Conservation (phyloP, 106 monocot species). For the Acorus gramineus region DNA sequence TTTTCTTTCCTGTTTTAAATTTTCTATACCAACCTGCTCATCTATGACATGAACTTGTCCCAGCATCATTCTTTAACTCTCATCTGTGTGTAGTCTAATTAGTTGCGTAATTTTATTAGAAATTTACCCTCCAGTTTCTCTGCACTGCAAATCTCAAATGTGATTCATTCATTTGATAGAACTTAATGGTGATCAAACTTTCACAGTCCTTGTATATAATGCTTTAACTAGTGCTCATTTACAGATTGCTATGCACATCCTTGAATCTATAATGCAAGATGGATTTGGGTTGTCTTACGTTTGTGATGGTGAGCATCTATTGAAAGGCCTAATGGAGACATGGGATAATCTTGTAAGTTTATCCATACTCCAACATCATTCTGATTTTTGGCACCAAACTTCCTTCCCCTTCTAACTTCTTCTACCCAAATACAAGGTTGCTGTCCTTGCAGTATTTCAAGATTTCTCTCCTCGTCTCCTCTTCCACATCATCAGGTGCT, state of each 20-base stretch:
- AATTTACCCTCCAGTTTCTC: too few relatives aligned
- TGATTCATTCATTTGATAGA: too few relatives aligned
- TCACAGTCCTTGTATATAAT: too few relatives aligned
- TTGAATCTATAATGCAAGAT: conserved; percentile 39
- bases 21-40: too few relatives aligned
- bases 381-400: too few relatives aligned
- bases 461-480: conserved; percentile 49
- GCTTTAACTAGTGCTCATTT: not conserved
- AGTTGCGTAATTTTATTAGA: too few relatives aligned
- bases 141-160: too few relatives aligned
- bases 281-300: conserved; percentile 23
- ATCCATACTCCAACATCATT: not conserved
- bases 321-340: conserved; percentile 18
- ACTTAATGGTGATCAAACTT: too few relatives aligned
- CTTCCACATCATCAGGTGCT: conserved; percentile 50
- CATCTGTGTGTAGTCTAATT: too few relatives aligned
- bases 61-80: too few relatives aligned
- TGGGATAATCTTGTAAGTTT: conserved; percentile 27
- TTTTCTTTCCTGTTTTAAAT: too few relatives aligned
- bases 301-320: conserved; percentile 11
- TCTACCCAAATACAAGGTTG: conserved; percentile 10
- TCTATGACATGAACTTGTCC: too few relatives aligned
- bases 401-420: not conserved
- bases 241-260: conserved; percentile 59
- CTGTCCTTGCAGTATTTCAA: conserved; percentile 10